A percentile compares a stretch with the other conserved stretches of the same genome.
Evolutionary conservation across 2,329 filamentous ascomycete species (phyloP).

Genomic region (Penicillium hesseltinei): DNA sequence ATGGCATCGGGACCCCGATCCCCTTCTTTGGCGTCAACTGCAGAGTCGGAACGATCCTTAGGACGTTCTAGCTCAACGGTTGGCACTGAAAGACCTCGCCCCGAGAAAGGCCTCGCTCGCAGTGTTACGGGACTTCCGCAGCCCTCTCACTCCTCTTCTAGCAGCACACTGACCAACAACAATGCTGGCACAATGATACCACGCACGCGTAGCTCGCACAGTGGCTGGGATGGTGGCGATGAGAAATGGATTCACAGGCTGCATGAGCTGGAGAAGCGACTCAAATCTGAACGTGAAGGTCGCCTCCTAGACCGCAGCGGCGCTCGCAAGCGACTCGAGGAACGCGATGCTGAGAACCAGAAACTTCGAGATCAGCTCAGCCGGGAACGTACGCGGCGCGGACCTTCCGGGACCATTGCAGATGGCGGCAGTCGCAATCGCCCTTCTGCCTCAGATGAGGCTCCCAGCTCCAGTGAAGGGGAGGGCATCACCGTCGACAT

Average conservation of each 20-base stretch:
- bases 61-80: conserved; percentile 56
- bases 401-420: conserved; percentile 23
- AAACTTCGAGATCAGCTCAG: conserved; percentile 66
- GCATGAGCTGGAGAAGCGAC: conserved; percentile 79
- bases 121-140: conserved; percentile 36
- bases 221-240: conserved; percentile 54
- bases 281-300: conserved; percentile 87
- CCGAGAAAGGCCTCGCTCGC: conserved; percentile 30
- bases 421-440: conserved; percentile 22
- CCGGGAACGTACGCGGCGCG: conserved; percentile 49
- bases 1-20: conserved; percentile 21
- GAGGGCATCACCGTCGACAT: conserved; percentile 41
- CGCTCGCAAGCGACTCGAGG: conserved; percentile 74
- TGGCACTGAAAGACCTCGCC: conserved; percentile 37
- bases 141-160: conserved; percentile 34
- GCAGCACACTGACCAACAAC: conserved; percentile 33
- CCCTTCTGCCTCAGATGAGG: conserved; percentile 27
- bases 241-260: conserved; percentile 77
- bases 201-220: conserved; percentile 24
- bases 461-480: conserved; percentile 38
- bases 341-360: conserved; percentile 71
- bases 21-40: conserved; percentile 23
- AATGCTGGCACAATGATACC: conserved; percentile 27
- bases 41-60: conserved; percentile 44
- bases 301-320: conserved; percentile 79